Base-by-base conservation (phyloP, 441 rosid species). In the Bocquillonia castaneifolia region DNA sequence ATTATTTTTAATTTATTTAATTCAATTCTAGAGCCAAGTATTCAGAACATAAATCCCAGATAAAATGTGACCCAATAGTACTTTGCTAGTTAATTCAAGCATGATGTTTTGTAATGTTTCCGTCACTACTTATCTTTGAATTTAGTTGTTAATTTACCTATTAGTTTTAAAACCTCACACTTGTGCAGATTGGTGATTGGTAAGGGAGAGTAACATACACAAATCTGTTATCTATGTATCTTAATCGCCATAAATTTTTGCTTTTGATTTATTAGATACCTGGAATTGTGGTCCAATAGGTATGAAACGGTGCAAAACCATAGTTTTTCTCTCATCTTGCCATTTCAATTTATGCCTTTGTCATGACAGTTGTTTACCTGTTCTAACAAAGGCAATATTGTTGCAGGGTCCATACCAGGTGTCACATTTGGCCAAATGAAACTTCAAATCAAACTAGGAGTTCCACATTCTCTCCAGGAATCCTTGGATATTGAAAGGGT, bases 371-470 rank as follows among this genome's bases (percentile, higher is more conserved):
- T 70, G 50, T 44, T 58, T 45, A 7, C 45, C 67, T 39, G 22
- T 47, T 51, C 14, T 59, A 22, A 57, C 53, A 42, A 39, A 55
- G 59, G 54, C 34, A 67, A 29, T 51, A 45, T 32, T 71, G 66
- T 45, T 74, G 61, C 84, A 89, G 98, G 96, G 65, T 88, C 99
- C 39, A 85, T 91, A 63, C 96, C 92, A 28, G 97, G 97, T 57
- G 91, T 90, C 69, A 52, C 92, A 54, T 86, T 84, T 78, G 94
- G 74, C 50, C 88, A 93, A 78, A 88, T 93, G 97, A 91, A 93
- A 74, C 80, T 91, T 36, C 79, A 81, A 78, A 83, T 93, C 78
- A 93, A 88, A 84, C 83, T 91, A 28, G 97, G 99, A 70, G 96
- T 93, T 66, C 99, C 97, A 59, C 88, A 55, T 77, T 84, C 93